Conservation (phyloP, 176 grass and related monocot genomes). For the Cymbopogon citratus region DNA sequence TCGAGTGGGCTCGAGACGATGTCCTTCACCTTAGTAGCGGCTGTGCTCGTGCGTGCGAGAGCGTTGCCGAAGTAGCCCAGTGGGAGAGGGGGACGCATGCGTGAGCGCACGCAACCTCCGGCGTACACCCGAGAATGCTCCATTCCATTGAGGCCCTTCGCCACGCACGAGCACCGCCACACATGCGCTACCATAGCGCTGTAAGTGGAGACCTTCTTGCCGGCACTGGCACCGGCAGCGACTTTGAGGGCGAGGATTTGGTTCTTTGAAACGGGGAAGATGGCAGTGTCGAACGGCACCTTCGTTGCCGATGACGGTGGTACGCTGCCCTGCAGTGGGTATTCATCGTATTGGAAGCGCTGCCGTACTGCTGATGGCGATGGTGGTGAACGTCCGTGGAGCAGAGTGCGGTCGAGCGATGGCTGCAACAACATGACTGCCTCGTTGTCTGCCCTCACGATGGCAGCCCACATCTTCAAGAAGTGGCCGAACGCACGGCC, state of each 20-base stretch:
- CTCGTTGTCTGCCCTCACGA: background rate
- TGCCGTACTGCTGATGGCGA: too few relatives aligned
- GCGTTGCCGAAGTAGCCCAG: slow-evolving; percentile 38
- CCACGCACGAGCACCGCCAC: background rate
- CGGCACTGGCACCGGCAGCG: too few relatives aligned
- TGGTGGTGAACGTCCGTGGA: slow-evolving; percentile 26
- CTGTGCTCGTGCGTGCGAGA: too few relatives aligned
- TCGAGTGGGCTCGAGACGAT: too few relatives aligned
- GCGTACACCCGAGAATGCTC: slow-evolving; percentile 17
- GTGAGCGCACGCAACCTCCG: slow-evolving; percentile 24
- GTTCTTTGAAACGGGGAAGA: slow-evolving; percentile 26
- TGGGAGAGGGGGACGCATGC: slow-evolving; percentile 28
- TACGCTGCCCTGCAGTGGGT: background rate
- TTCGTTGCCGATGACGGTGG: background rate
- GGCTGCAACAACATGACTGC: background rate
- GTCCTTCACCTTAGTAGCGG: too few relatives aligned
- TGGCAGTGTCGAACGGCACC: background rate
- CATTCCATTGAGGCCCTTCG: background rate
- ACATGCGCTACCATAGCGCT: too few relatives aligned
- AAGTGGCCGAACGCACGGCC: too few relatives aligned
- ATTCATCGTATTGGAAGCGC: slow-evolving; percentile 38
- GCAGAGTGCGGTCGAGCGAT: slow-evolving; percentile 35
- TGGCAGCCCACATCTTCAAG: too few relatives aligned
- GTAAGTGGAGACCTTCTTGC: too few relatives aligned
- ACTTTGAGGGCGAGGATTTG: too few relatives aligned